A percentile compares a stretch with the other conserved stretches of the same genome.
Evolutionary conservation across 495 filamentous ascomycete genomes (phyloP).

Genomic region (Geopyxis carbonaria): DNA sequence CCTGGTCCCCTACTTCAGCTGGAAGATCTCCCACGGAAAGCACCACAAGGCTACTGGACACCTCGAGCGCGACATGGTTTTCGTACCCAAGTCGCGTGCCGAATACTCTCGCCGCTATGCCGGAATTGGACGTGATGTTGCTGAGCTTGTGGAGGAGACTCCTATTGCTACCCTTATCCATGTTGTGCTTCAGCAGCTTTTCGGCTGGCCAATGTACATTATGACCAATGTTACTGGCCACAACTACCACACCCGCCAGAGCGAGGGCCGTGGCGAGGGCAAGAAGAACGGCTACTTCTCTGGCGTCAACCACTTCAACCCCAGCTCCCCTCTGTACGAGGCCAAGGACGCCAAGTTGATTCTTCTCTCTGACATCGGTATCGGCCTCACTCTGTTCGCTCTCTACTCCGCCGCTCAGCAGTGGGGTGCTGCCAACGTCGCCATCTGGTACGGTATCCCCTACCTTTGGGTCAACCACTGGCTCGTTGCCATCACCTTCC

Average conservation of each 20-base stretch:
- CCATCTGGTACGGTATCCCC: constrained; percentile 85
- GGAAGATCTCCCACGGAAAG: constrained; percentile 86
- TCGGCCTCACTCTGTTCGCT: constrained; percentile 38
- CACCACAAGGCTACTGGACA: constrained; percentile 94
- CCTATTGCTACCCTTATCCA: constrained; percentile 61
- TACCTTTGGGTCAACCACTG: constrained; percentile 99
- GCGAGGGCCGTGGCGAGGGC: constrained; percentile 75
- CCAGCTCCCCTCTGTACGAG: constrained; percentile 76
- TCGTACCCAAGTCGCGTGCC: constrained; percentile 71
- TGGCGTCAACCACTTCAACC: constrained; percentile 90
- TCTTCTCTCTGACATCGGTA: constrained; percentile 63
- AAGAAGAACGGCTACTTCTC: constrained; percentile 65
- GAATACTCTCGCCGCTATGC: constrained; percentile 44
- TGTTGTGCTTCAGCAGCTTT: constrained; percentile 65
- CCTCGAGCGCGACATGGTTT: constrained; percentile 95
- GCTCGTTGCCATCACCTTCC: constrained; percentile 73
- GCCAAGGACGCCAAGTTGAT: constrained; percentile 72
- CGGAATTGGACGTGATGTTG: constrained; percentile 56
- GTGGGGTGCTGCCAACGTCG: constrained; percentile 69
- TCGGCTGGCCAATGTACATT: constrained; percentile 81
- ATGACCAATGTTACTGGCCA: constrained; percentile 83
- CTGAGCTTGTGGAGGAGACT: constrained; percentile 85
- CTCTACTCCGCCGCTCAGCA: constrained; percentile 46
- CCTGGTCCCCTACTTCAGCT: constrained; percentile 78
- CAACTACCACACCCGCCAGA: constrained; percentile 70